Evolutionary conservation across 768 basidiomycete species (phyloP).

Genomic region (Panaeolus papilionaceus): DNA sequence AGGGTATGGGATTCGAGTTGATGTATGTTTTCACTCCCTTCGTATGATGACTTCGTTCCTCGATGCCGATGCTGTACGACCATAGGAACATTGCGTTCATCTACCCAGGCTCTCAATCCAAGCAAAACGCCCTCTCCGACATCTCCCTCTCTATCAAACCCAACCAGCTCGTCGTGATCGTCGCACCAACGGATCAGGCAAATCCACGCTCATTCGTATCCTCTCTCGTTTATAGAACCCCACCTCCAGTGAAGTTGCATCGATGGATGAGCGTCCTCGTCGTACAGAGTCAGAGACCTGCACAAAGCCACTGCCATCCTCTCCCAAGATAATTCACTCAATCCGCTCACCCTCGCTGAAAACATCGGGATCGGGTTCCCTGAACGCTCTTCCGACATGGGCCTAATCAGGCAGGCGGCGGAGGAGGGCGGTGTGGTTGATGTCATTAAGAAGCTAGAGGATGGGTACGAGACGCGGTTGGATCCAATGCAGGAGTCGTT

Average conservation of each 20-base stretch:
- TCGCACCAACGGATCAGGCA: conserved; percentile 63
- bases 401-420: conserved; percentile 39
- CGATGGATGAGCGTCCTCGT: conserved; percentile 44
- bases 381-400: conserved; percentile 24
- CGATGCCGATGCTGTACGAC: background rate
- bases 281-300: conserved; percentile 46
- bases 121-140: conserved; percentile 40
- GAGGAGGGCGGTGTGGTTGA: conserved; percentile 46
- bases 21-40: no score
- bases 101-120: conserved; percentile 53
- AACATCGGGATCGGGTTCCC: conserved; percentile 45
- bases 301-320: conserved; percentile 53
- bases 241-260: conserved; percentile 49
- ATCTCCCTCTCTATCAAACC: conserved; percentile 53
- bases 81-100: conserved; percentile 56
- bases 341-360: conserved; percentile 50
- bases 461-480: conserved; percentile 46
- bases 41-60: no score
- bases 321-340: conserved; percentile 55
- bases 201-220: conserved; percentile 58
- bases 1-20: conserved; percentile 29
- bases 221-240: conserved; percentile 56
- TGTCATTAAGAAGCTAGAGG: conserved; percentile 44
- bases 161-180: conserved; percentile 59
- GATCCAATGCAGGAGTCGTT: conserved; percentile 36